Conservation (phyloP, 805 yeast species). For the Kazachstania africana region DNA sequence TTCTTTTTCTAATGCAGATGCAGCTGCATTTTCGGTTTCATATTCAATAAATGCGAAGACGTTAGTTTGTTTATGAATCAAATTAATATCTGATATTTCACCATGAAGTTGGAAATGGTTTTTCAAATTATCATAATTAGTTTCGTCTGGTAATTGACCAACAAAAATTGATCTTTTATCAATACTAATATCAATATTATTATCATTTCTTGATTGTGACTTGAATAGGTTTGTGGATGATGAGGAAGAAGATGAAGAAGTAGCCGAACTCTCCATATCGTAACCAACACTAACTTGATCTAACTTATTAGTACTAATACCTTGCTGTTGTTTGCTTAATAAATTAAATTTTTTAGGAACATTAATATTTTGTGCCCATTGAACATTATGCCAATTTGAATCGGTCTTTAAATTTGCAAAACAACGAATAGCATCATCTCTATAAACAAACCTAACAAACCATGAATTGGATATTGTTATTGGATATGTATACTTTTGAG, state of each 20-base stretch:
- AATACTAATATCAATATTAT: conserved; percentile 27
- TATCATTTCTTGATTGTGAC: conserved; percentile 2
- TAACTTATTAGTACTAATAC: background rate
- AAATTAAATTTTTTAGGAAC: conserved; percentile 30
- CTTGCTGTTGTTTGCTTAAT: conserved; percentile 3
- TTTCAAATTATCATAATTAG: conserved; percentile 41
- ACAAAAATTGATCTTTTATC: conserved; percentile 69
- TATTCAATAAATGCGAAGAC: conserved; percentile 68
- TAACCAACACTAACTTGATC: background rate
- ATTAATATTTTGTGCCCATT: conserved; percentile 81
- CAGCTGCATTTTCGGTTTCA: conserved; percentile 59
- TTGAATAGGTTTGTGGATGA: background rate
- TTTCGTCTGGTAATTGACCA: conserved; percentile 52
- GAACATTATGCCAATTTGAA: conserved; percentile 41
- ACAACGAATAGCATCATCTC: conserved; percentile 83
- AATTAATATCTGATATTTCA: conserved; percentile 40
- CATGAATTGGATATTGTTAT: conserved; percentile 34
- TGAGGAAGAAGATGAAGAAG: background rate
- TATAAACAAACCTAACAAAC: conserved; percentile 67
- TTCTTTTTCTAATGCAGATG: conserved; percentile 75
- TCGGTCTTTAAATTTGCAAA: conserved; percentile 55
- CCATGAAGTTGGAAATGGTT: conserved; percentile 63
- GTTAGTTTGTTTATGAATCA: conserved; percentile 39
- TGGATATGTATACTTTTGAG: conserved; percentile 11
- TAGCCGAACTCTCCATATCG: background rate